A percentile compares a stretch with the other conserved stretches of the same genome.
phyloP scores from a whole-genome alignment of 2,329 filamentous ascomycete genomes.

The Cordyceps militaris region DNA sequence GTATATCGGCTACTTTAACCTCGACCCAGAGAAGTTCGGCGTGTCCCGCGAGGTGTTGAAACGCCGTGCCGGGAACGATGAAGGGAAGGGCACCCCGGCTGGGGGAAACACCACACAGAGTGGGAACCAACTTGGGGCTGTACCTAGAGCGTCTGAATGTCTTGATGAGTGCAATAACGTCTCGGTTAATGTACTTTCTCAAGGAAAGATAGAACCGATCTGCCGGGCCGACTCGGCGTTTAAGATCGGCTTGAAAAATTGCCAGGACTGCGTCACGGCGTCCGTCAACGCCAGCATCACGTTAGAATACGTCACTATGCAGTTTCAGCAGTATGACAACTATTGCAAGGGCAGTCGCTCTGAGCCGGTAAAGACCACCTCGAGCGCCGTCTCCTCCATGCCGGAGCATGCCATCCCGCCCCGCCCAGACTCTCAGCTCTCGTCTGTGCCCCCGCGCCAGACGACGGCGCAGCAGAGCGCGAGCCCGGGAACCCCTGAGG shows the following conservation, averaged over 20 bases:
- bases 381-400: neutral
- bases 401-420: constrained; percentile 5
- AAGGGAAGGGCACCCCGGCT: too few relatives aligned
- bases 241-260: constrained; percentile 26
- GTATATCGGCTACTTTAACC: constrained; percentile 51
- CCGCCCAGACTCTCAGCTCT: constrained; percentile 21
- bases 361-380: neutral
- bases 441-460: constrained; percentile 15
- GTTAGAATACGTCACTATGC: constrained; percentile 26
- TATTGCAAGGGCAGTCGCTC: constrained; percentile 35
- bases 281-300: constrained; percentile 18
- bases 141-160: constrained; percentile 41
- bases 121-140: too few relatives aligned
- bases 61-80: too few relatives aligned
- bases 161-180: constrained; percentile 46
- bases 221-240: constrained; percentile 41
- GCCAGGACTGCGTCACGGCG: constrained; percentile 34
- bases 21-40: too few relatives aligned
- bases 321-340: constrained; percentile 37
- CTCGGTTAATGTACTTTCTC: constrained; percentile 35
- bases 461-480: constrained; percentile 22
- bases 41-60: too few relatives aligned
- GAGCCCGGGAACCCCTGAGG: constrained; percentile 18
- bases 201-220: constrained; percentile 41
- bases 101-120: too few relatives aligned